Evolutionary conservation across 371 early-diverging fungal species (phyloP).

Genomic region (Rhizopus microsporus): DNA sequence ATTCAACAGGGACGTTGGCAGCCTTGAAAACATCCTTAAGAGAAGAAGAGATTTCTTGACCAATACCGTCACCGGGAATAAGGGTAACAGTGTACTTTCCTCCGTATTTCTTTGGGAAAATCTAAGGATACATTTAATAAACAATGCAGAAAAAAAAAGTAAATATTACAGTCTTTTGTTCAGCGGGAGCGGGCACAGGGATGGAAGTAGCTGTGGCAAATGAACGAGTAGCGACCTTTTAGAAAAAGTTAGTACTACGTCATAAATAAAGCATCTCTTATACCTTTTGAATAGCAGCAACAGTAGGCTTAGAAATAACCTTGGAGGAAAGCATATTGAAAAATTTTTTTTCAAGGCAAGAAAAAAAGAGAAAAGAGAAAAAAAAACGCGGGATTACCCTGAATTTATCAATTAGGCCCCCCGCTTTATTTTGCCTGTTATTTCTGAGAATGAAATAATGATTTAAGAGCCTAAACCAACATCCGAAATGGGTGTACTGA

Average conservation of each 20-base stretch:
- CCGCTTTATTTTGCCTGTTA: not conserved
- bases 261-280: not conserved
- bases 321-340: constrained; percentile 18
- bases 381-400: constrained; percentile 4
- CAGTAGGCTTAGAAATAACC: constrained; percentile 14
- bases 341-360: not conserved
- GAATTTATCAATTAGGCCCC: constrained; percentile 1
- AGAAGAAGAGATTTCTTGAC: constrained; percentile 85
- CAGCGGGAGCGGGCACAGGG: constrained; percentile 12
- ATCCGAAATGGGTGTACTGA: too few species aligned
- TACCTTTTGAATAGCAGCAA: constrained; percentile 17
- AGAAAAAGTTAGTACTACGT: not conserved
- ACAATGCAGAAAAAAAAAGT: not conserved
- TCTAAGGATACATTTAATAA: not conserved
- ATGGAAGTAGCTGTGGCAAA: constrained; percentile 12
- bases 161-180: constrained; percentile 10
- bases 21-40: constrained; percentile 94
- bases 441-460: too few species aligned
- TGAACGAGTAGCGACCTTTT: constrained; percentile 3
- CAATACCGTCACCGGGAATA: constrained; percentile 98
- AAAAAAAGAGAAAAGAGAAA: constrained; percentile 1
- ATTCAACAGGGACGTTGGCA: constrained; percentile 90
- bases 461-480: too few species aligned
- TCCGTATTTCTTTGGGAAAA: constrained; percentile 12
- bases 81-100: constrained; percentile 70